phyloP scores from a whole-genome alignment of 768 basidiomycete species.

The Rhodosporidiobolus sp. region DNA sequence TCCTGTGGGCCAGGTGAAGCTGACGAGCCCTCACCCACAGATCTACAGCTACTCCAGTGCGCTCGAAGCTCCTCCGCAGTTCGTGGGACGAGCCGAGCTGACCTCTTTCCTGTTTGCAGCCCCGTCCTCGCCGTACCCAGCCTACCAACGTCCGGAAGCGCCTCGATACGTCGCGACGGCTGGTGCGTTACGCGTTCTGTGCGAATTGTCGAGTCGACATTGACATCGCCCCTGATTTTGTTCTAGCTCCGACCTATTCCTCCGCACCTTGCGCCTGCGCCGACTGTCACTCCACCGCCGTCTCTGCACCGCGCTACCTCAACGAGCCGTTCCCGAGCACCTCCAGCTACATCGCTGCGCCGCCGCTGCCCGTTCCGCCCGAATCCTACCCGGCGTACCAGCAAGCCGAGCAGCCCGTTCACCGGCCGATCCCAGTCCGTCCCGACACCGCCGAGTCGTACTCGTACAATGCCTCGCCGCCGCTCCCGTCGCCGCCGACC shows the following conservation, averaged over 20 bases:
- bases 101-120: not conserved
- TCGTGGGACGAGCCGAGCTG: not conserved
- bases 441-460: not conserved
- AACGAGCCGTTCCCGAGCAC: not conserved
- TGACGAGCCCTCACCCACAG: not conserved
- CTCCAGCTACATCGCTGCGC: not conserved
- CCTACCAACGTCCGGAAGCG: not conserved
- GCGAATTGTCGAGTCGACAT: accelerated
- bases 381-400: no score
- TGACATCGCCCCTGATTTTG: not conserved
- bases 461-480: not conserved
- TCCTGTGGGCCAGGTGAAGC: not conserved
- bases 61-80: not conserved
- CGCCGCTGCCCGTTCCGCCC: no score
- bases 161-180: not conserved
- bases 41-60: not conserved
- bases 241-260: not conserved
- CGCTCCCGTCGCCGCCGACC: not conserved
- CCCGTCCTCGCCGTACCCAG: not conserved
- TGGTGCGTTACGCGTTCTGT: accelerated
- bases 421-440: no score
- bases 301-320: not conserved
- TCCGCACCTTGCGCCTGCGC: constrained; percentile 1
- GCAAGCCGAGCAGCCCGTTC: no score
- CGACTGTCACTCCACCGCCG: not conserved